Conservation (phyloP, 345 rosid species). For the Cardamine chenopodiifolia region DNA sequence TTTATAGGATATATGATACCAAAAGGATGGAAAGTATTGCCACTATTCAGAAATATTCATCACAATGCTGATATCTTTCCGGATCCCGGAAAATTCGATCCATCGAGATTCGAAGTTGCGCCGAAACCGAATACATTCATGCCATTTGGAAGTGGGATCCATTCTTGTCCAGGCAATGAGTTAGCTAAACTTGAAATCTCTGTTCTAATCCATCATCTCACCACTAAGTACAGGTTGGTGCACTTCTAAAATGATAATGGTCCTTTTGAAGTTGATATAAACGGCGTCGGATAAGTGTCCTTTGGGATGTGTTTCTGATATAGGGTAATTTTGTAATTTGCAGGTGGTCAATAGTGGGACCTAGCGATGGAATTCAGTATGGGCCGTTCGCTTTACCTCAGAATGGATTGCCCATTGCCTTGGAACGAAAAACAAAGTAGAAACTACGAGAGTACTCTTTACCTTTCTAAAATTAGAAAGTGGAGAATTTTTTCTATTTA, state of each 20-base stretch:
- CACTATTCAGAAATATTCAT: slow-evolving; percentile 85
- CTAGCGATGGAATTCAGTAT: slow-evolving; percentile 69
- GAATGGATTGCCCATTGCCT: slow-evolving; percentile 77
- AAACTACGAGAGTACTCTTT: not conserved
- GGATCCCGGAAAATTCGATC: slow-evolving; percentile 78
- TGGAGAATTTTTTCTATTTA: not conserved
- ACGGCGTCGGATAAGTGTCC: not conserved
- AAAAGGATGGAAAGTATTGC: slow-evolving; percentile 93
- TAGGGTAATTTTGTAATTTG: slow-evolving; percentile 25
- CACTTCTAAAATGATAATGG: not conserved
- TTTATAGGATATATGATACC: slow-evolving; percentile 78
- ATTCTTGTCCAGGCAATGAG: slow-evolving; percentile 91
- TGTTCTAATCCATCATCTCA: slow-evolving; percentile 77
- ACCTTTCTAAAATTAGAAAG: slow-evolving; percentile 35
- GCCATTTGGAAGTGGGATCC: slow-evolving; percentile 92
- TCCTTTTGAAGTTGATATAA: not conserved
- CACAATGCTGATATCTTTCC: slow-evolving; percentile 70
- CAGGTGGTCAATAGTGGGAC: slow-evolving; percentile 67
- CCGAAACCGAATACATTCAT: slow-evolving; percentile 85
- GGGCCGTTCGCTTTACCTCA: slow-evolving; percentile 87
- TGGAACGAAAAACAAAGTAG: slow-evolving; percentile 47
- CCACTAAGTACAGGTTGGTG: slow-evolving; percentile 88
- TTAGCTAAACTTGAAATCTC: slow-evolving; percentile 79
- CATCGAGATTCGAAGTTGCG: slow-evolving; percentile 75
- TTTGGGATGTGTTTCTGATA: slow-evolving; percentile 46